phyloP scores from a whole-genome alignment of 2,329 filamentous ascomycete genomes.

The Penicillium palitans region DNA sequence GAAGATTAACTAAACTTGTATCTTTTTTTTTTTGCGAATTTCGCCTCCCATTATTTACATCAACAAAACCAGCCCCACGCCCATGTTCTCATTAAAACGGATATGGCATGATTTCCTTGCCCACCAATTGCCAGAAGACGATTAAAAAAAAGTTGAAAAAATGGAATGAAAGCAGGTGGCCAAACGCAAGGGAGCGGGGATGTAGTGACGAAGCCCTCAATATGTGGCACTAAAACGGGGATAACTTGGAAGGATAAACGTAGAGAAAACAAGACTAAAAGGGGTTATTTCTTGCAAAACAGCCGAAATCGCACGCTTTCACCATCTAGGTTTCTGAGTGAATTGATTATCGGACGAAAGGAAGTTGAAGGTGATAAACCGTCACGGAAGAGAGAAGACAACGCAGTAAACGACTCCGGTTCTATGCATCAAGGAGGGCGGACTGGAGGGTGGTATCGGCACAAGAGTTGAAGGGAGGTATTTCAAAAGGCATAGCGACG shows the following conservation, averaged over 20 bases:
- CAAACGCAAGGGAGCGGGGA: slow-evolving; percentile 18
- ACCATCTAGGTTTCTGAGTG: slow-evolving; percentile 37
- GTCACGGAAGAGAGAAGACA: slow-evolving; percentile 27
- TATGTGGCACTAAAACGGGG: slow-evolving; percentile 10
- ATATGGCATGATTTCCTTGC: slow-evolving; percentile 31
- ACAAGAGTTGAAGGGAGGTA: slow-evolving; percentile 22
- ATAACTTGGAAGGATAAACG: slow-evolving; percentile 9
- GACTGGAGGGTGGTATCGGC: slow-evolving; percentile 28
- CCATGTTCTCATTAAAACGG: slow-evolving; percentile 39
- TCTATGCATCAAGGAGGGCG: slow-evolving; percentile 37
- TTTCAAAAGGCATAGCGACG: slow-evolving; percentile 31
- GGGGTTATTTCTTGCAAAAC: slow-evolving; percentile 22
- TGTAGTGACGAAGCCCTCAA: slow-evolving; percentile 13
- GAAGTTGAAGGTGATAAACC: slow-evolving; percentile 20
- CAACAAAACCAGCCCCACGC: slow-evolving; percentile 31
- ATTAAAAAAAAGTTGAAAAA: slow-evolving; percentile 16
- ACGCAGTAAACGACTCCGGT: slow-evolving; percentile 40
- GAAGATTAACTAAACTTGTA: slow-evolving; percentile 5
- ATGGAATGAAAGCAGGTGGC: slow-evolving; percentile 9
- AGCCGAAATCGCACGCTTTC: slow-evolving; percentile 23
- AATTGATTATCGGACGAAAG: slow-evolving; percentile 20
- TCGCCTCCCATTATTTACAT: slow-evolving; percentile 38
- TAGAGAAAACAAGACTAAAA: slow-evolving; percentile 24
- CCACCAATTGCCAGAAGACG: slow-evolving; percentile 22
- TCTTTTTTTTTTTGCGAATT: slow-evolving; percentile 19